phyloP scores from a whole-genome alignment of 2,329 filamentous ascomycete species.

The Fusarium protoensiforme region DNA sequence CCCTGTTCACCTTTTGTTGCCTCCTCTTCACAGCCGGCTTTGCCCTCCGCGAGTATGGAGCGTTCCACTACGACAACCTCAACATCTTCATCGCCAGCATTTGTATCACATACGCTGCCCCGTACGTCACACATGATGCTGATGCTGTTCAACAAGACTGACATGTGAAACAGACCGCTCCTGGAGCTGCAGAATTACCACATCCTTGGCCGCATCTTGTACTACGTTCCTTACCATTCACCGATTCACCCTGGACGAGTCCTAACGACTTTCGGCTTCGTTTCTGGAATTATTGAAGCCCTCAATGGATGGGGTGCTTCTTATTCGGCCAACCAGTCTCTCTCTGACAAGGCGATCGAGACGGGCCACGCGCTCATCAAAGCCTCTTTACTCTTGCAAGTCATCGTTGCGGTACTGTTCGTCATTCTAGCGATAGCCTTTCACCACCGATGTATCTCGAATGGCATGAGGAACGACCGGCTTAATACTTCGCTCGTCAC shows the following conservation, averaged over 20 bases:
- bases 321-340: slow-evolving; percentile 57
- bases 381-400: slow-evolving; percentile 64
- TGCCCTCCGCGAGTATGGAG: slow-evolving; percentile 52
- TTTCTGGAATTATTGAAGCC: slow-evolving; percentile 60
- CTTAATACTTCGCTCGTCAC: slow-evolving; percentile 55
- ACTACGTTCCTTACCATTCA: slow-evolving; percentile 66
- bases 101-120: slow-evolving; percentile 50
- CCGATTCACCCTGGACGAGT: slow-evolving; percentile 60
- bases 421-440: slow-evolving; percentile 59
- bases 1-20: slow-evolving; percentile 64
- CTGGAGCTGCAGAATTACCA: slow-evolving; percentile 72
- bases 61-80: slow-evolving; percentile 47
- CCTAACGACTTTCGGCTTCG: slow-evolving; percentile 57
- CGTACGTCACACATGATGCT: slow-evolving; percentile 37
- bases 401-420: slow-evolving; percentile 63
- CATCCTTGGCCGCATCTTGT: slow-evolving; percentile 68
- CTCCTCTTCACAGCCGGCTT: slow-evolving; percentile 68
- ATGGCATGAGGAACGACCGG: slow-evolving; percentile 47
- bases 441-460: slow-evolving; percentile 56
- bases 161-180: slow-evolving; percentile 56
- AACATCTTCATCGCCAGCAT: slow-evolving; percentile 48
- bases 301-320: slow-evolving; percentile 60
- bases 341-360: slow-evolving; percentile 51
- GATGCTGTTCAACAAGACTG: neutral
- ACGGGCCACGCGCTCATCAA: slow-evolving; percentile 60